phyloP scores from a whole-genome alignment of 2,329 filamentous ascomycete genomes.

The Pezicula rhizophila region DNA sequence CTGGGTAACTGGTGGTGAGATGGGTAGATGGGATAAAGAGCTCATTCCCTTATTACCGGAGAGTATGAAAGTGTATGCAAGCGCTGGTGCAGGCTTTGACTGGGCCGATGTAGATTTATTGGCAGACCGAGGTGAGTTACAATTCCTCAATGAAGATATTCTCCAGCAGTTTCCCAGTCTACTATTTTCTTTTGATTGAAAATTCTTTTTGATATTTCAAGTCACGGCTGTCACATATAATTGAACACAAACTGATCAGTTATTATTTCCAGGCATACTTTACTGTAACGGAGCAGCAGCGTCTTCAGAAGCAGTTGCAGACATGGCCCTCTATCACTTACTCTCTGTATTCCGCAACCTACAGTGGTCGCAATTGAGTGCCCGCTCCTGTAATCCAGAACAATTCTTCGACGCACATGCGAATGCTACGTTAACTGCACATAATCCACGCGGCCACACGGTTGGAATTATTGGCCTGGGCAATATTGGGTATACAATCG shows the following conservation, averaged over 20 bases:
- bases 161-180: background rate
- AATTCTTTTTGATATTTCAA: conserved; percentile 57
- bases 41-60: conserved; percentile 47
- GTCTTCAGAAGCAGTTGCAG: conserved; percentile 66
- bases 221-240: conserved; percentile 38
- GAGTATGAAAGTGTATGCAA: conserved; percentile 51
- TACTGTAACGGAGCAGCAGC: conserved; percentile 45
- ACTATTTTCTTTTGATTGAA: background rate
- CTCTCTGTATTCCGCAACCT: conserved; percentile 64
- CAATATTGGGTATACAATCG: conserved; percentile 58
- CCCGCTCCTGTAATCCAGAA: conserved; percentile 11
- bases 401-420: conserved; percentile 54
- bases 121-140: conserved; percentile 42
- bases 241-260: background rate
- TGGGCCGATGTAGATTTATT: conserved; percentile 56
- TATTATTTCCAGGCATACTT: conserved; percentile 1
- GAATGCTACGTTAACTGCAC: conserved; percentile 50
- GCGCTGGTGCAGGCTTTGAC: conserved; percentile 57
- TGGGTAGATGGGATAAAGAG: conserved; percentile 57
- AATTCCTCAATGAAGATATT: background rate
- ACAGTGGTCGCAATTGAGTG: conserved; percentile 41
- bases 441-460: conserved; percentile 54
- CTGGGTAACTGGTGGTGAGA: conserved; percentile 60
- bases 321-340: conserved; percentile 65
- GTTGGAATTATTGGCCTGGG: conserved; percentile 67